Percentiles rank a stretch among this genome's conserved stretches.
Evolutionary conservation across 148 eudicot species (phyloP).

Genomic region (Spergularia marina): DNA sequence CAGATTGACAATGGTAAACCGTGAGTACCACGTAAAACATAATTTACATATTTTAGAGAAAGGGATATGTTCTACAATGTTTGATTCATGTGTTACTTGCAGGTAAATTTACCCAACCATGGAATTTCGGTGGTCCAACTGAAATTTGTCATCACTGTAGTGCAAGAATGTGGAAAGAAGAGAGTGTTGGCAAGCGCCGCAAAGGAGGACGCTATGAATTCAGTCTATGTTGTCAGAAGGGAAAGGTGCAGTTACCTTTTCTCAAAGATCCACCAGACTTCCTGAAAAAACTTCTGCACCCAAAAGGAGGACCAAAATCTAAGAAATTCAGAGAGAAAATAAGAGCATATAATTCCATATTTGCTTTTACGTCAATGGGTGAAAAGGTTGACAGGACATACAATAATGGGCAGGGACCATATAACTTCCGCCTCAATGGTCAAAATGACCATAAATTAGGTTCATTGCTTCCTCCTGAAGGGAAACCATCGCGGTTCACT

Average conservation of each 20-base stretch:
- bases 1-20: no score
- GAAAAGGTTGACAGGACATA: neutral
- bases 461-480: neutral
- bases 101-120: no score
- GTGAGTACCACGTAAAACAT: no score
- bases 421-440: neutral
- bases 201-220: neutral
- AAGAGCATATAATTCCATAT: constrained; percentile 24
- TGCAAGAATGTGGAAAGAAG: no score
- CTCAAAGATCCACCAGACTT: neutral
- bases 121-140: no score
- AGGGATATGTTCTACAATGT: no score
- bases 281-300: neutral
- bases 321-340: neutral
- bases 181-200: no score
- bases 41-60: no score
- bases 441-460: neutral
- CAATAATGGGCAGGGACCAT: neutral
- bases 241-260: constrained; percentile 1
- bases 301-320: neutral
- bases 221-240: constrained; percentile 23
- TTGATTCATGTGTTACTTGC: no score
- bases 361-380: constrained; percentile 1
- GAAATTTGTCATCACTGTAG: no score
- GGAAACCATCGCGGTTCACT: neutral